phyloP scores from a whole-genome alignment of 2,329 filamentous ascomycete genomes.

The Cercospora beticola region DNA sequence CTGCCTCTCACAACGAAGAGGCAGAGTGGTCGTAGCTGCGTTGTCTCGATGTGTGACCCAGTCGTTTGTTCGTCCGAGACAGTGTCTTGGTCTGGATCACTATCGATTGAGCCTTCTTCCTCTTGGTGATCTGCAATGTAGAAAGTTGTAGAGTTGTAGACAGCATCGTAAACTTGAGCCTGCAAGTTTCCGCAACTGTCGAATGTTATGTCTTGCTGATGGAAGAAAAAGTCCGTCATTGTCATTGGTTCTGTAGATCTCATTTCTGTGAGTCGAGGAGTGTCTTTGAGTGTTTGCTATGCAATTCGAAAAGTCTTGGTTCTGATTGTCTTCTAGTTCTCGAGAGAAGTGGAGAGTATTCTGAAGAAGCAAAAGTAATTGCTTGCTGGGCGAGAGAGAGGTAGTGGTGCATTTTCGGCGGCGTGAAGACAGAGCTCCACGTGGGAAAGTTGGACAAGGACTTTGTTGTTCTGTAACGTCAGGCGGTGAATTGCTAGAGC shows the following conservation, averaged over 20 bases:
- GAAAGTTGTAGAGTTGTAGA: neutral
- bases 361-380: neutral
- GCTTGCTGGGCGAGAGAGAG: neutral
- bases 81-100: neutral
- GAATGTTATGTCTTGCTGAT: neutral
- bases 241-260: neutral
- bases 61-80: neutral
- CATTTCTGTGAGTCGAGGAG: neutral
- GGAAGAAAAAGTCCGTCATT: neutral
- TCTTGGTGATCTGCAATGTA: neutral
- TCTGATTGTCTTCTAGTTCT: neutral
- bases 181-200: neutral
- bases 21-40: neutral
- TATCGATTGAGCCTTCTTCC: neutral
- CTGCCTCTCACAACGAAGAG: neutral
- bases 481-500: neutral
- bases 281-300: neutral
- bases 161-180: slow-evolving; percentile 1
- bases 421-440: neutral
- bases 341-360: neutral
- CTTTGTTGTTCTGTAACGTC: neutral
- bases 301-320: neutral
- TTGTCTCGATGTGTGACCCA: neutral
- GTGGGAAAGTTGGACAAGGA: neutral
- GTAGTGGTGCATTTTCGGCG: neutral